Conservation (phyloP, 441 rosid species). For the Arabidopsis hybrid region DNA sequence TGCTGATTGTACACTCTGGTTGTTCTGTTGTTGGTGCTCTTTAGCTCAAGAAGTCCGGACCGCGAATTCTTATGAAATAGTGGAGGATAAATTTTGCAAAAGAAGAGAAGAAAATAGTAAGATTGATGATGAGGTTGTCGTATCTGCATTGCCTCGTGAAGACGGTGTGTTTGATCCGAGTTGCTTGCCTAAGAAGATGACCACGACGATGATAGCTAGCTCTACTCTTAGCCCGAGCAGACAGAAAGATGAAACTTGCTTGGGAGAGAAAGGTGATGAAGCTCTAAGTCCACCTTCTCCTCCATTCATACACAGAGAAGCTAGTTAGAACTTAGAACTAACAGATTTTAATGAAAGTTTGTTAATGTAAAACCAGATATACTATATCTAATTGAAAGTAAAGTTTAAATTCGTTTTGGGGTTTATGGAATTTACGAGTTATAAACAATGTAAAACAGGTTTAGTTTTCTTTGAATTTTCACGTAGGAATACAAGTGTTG, state of each 20-base stretch:
- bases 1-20: slow-evolving; percentile 81
- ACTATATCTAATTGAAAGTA: background rate
- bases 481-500: no score
- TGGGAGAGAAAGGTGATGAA: slow-evolving; percentile 42
- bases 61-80: slow-evolving; percentile 69
- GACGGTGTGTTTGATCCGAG: slow-evolving; percentile 46
- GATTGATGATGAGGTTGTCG: slow-evolving; percentile 49
- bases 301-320: slow-evolving; percentile 58
- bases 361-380: slow-evolving; percentile 12
- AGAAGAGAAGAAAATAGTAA: slow-evolving; percentile 46
- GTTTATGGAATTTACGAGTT: background rate
- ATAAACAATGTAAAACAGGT: background rate
- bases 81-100: slow-evolving; percentile 62
- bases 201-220: slow-evolving; percentile 26
- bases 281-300: slow-evolving; percentile 73
- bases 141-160: slow-evolving; percentile 59
- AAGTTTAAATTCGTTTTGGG: background rate
- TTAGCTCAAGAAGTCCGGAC: slow-evolving; percentile 95
- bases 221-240: slow-evolving; percentile 51
- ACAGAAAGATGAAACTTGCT: slow-evolving; percentile 42
- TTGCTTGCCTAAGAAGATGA: slow-evolving; percentile 42
- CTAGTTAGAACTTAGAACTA: slow-evolving; percentile 18
- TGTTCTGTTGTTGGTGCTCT: slow-evolving; percentile 89
- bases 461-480: no score
- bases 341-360: background rate